Evolutionary conservation across 2,329 filamentous ascomycete genomes (phyloP), one percentile per base, ranked within the genome.

Genomic region (Diplocarpon mali): DNA sequence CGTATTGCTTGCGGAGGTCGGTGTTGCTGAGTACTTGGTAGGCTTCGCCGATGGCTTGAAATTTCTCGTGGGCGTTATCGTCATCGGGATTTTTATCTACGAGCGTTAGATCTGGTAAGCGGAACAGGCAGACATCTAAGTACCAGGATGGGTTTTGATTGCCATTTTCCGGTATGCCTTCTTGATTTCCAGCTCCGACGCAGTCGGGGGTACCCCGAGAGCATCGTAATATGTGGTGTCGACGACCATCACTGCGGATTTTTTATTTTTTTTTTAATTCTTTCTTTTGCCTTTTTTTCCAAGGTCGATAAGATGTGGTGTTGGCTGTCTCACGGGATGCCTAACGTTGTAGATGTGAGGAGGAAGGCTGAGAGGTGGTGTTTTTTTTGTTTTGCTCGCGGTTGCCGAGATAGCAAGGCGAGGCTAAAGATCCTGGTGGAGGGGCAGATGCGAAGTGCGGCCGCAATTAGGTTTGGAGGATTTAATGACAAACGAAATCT

Each of bases 21-120:
- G 80, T 73, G 62, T 95, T 84, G 60, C 85, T 92, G 52, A 98
- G 79, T 40, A 98, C 85, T 67, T 82, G 78, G 62, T 82, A 82
- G 37, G 78, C 78, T 61, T 82, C 78, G 57, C 78, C 78, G 59
- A 93, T 89, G 48, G 78, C 80, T 69, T 98, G 92, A 67, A 98
- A 98, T 65, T 89, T 90, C 61, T 81, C 85, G 68, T 95, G 86
- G 31, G 92, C 92, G 17, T 83, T 87, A 54, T 92, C 89, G 64
- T 98, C 92, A 60, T 89, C 86, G 46, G 90, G 92, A 67, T 98
- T 98, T 72, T 98, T 98, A 70, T 98, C 92, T 86, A 62, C 45
- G 44, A 37, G 34, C 27, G 38, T 34, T 46, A 32, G 30, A 32
- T 36, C 13, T 10, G 28, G 13, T 16, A 38, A n/a, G 9, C 5